phyloP scores from a whole-genome alignment of 2,329 filamentous ascomycete genomes.

The Dothidotthia symphoricarpi region DNA sequence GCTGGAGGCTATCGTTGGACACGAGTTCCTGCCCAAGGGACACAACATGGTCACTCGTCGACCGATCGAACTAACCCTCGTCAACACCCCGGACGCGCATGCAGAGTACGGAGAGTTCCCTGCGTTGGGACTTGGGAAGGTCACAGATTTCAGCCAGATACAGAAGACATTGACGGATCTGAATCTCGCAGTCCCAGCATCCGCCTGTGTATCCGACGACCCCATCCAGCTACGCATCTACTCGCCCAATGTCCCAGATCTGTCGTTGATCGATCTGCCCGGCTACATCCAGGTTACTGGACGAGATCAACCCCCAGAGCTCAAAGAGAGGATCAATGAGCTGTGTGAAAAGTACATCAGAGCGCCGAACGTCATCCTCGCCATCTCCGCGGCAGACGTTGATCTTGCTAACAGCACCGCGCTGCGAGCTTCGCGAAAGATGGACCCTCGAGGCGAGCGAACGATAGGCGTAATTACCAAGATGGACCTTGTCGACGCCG shows the following conservation, averaged over 20 bases:
- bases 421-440: constrained; percentile 80
- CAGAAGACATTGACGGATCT: constrained; percentile 93
- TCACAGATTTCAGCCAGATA: constrained; percentile 88
- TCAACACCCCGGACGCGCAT: constrained; percentile 86
- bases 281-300: constrained; percentile 97
- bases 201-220: constrained; percentile 91
- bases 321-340: constrained; percentile 94
- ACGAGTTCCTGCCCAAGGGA: constrained; percentile 97
- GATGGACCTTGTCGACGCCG: constrained; percentile 92
- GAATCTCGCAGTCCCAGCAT: constrained; percentile 86
- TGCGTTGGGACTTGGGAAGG: constrained; percentile 81
- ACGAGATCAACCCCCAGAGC: constrained; percentile 80
- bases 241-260: constrained; percentile 90
- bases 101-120: constrained; percentile 96
- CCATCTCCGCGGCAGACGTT: constrained; percentile 95
- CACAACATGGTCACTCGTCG: constrained; percentile 96
- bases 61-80: constrained; percentile 91
- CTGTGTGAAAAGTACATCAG: constrained; percentile 99
- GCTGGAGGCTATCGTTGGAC: constrained; percentile 91
- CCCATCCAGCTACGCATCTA: constrained; percentile 95
- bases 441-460: constrained; percentile 89
- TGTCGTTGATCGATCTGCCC: constrained; percentile 92
- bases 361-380: constrained; percentile 90
- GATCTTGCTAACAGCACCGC: constrained; percentile 96
- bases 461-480: constrained; percentile 99